These are phyloP conservation scores for Funneliformis mosseae DNA, from an alignment of 192 early-diverging fungal species.

Conservation along the genomic window DNA sequence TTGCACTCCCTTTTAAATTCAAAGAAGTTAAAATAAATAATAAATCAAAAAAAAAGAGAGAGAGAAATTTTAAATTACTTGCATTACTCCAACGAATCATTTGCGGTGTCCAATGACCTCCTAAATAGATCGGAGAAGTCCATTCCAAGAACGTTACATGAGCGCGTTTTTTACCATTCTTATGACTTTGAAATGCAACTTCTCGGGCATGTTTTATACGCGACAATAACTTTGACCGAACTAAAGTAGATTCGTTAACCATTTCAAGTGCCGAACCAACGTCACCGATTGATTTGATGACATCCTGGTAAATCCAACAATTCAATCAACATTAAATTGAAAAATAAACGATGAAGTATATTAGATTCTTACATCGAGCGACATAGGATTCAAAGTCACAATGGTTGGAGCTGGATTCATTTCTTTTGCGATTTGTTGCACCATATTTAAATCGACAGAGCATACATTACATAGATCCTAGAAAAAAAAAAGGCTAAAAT, in stretches of 20 bases:
- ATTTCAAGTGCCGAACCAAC: constrained; percentile 48
- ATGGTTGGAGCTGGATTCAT: constrained; percentile 46
- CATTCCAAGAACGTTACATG: constrained; percentile 55
- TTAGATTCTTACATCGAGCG: constrained; percentile 28
- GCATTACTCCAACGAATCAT: constrained; percentile 43
- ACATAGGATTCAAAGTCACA: constrained; percentile 46
- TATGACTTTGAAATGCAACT: constrained; percentile 18
- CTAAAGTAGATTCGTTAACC: constrained; percentile 37
- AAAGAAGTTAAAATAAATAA: too few species aligned
- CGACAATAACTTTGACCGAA: constrained; percentile 33
- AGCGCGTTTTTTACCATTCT: constrained; percentile 2
- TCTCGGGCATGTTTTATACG: constrained; percentile 46
- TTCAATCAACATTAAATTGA: background rate
- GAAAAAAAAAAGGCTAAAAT: background rate
- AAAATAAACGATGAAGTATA: background rate
- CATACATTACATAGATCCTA: constrained; percentile 58
- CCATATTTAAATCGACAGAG: constrained; percentile 54
- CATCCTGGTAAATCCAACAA: constrained; percentile 38
- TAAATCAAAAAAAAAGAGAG: too few species aligned
- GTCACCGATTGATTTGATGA: constrained; percentile 47
- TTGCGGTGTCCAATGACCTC: constrained; percentile 58
- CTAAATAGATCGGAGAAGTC: constrained; percentile 53
- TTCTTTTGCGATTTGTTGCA: constrained; percentile 50
- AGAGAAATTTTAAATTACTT: constrained; percentile 3
- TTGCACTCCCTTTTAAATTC: constrained; percentile 40